Evolutionary conservation across 2,329 filamentous ascomycete species (phyloP).

Genomic region (Geoglossum cookeanum): DNA sequence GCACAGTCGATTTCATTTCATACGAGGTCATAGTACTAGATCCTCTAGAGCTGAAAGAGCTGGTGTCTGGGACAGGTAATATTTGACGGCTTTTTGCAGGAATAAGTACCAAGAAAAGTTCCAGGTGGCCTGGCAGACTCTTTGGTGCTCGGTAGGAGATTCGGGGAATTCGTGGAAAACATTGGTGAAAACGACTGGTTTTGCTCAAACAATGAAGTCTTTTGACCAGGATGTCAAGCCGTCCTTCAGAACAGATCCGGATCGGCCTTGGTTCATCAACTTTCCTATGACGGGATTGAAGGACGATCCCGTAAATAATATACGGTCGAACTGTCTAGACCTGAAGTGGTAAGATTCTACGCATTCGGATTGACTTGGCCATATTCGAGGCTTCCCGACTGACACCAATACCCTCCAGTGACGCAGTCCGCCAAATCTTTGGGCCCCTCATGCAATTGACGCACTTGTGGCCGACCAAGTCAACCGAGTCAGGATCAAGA

Average conservation of each 20-base stretch:
- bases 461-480: too few species aligned
- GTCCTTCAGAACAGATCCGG: conserved; percentile 9
- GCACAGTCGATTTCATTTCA: conserved; percentile 20
- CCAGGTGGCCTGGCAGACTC: conserved; percentile 17
- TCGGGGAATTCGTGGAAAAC: conserved; percentile 13
- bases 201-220: conserved; percentile 14
- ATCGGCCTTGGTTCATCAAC: conserved; percentile 14
- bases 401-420: too few species aligned
- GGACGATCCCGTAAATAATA: conserved; percentile 11
- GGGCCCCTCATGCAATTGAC: too few species aligned
- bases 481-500: too few species aligned
- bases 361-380: too few species aligned
- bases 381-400: too few species aligned
- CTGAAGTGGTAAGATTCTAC: background rate
- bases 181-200: conserved; percentile 12
- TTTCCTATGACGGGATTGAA: conserved; percentile 13
- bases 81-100: too few species aligned
- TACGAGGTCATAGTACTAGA: conserved; percentile 14
- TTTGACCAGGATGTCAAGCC: conserved; percentile 18
- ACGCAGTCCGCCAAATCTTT: too few species aligned
- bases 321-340: conserved; percentile 7
- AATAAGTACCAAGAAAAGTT: conserved; percentile 6
- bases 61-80: too few species aligned
- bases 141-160: conserved; percentile 15
- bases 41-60: conserved; percentile 14